A percentile compares a stretch with the other conserved stretches of the same genome.
Evolutionary conservation across 306 rosid genomes (phyloP).

Genomic region (Lathyrus sativus): DNA sequence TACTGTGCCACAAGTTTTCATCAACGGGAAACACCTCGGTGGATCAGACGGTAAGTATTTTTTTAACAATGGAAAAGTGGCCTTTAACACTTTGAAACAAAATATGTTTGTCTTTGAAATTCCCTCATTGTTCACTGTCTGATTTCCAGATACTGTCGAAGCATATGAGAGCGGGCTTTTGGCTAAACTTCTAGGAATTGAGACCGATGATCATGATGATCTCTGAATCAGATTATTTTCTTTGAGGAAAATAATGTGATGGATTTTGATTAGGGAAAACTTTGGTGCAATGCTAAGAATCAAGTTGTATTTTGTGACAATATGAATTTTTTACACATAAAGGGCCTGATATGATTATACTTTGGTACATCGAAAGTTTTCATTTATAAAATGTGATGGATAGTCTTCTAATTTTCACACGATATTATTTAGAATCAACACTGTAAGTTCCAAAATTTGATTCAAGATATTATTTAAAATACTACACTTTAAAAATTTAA

Average conservation of each 20-base stretch:
- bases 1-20: slow-evolving; percentile 92
- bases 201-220: slow-evolving; percentile 44
- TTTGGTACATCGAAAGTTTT: slow-evolving; percentile 21
- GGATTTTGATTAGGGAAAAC: slow-evolving; percentile 15
- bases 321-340: slow-evolving; percentile 18
- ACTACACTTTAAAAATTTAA: too few species aligned
- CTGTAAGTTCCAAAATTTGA: too few species aligned
- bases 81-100: slow-evolving; percentile 12
- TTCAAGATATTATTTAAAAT: too few species aligned
- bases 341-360: slow-evolving; percentile 21
- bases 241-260: too few species aligned
- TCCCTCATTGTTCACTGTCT: slow-evolving; percentile 27
- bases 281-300: neutral
- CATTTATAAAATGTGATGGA: slow-evolving; percentile 13
- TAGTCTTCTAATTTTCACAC: slow-evolving; percentile 15
- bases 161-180: slow-evolving; percentile 79
- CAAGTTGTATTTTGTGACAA: slow-evolving; percentile 16
- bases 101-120: slow-evolving; percentile 6
- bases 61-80: neutral
- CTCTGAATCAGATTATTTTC: slow-evolving; percentile 48
- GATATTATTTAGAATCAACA: neutral
- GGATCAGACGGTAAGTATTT: slow-evolving; percentile 83
- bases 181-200: slow-evolving; percentile 70
- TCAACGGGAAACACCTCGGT: slow-evolving; percentile 81
- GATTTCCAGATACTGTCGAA: slow-evolving; percentile 67